These are phyloP conservation scores for Larix sibirica DNA, from an alignment of 83 land plant species.

Conservation along the genomic window DNA sequence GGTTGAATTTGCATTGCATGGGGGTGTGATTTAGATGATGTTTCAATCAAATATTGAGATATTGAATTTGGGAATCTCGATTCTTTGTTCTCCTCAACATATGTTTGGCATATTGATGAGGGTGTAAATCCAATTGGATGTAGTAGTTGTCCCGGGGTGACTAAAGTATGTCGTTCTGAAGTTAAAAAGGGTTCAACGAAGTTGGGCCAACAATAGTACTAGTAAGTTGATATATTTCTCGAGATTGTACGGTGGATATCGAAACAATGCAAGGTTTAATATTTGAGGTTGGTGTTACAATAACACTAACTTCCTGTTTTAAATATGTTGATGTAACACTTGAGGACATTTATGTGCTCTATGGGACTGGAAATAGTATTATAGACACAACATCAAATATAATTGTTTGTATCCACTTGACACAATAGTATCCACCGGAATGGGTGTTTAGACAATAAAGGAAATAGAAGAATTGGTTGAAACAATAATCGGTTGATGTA, in stretches of 20 bases:
- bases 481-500: not conserved
- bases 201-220: not conserved
- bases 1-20: conserved; percentile 24
- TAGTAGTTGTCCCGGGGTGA: not conserved
- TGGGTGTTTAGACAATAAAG: not conserved
- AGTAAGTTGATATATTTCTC: not conserved
- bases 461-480: not conserved
- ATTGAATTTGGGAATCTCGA: not conserved
- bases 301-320: conserved; percentile 12
- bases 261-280: not conserved
- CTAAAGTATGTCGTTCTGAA: not conserved
- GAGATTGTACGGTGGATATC: not conserved
- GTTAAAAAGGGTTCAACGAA: not conserved
- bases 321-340: not conserved
- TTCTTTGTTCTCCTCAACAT: not conserved
- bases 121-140: not conserved
- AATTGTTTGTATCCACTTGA: not conserved
- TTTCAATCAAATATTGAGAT: conserved; percentile 10
- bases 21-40: not conserved
- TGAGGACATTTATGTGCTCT: not conserved
- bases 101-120: not conserved
- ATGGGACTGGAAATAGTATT: not conserved
- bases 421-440: not conserved
- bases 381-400: not conserved
- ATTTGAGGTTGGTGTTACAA: not conserved